Conservation (phyloP, 257 asterid species). For the Asclepias syriaca region DNA sequence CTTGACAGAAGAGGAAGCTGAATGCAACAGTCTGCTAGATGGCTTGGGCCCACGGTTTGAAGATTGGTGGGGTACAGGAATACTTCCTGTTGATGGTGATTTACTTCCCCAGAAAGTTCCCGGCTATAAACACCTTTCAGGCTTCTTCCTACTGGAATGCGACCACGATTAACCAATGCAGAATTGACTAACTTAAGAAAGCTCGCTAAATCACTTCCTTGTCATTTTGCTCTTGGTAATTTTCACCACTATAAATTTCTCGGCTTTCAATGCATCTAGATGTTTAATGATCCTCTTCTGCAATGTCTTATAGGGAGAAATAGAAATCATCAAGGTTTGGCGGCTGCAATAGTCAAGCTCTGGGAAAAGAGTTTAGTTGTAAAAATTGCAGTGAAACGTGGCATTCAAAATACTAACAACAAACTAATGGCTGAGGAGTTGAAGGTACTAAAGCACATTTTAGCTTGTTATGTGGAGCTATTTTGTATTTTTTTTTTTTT, state of each 20-base stretch:
- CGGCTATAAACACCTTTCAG: conserved; percentile 91
- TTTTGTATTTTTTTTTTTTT: background rate
- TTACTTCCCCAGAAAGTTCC: conserved; percentile 79
- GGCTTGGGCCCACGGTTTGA: conserved; percentile 95
- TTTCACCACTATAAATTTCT: conserved; percentile 10
- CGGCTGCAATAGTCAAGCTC: conserved; percentile 76
- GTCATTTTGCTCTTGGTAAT: conserved; percentile 96
- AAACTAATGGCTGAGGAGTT: conserved; percentile 93
- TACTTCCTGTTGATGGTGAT: conserved; percentile 97
- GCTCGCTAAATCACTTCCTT: conserved; percentile 82
- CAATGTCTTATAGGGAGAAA: conserved; percentile 66
- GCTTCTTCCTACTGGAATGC: conserved; percentile 94
- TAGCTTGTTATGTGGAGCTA: conserved; percentile 14
- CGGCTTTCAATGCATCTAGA: conserved; percentile 9
- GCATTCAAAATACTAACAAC: conserved; percentile 96
- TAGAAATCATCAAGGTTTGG: conserved; percentile 96
- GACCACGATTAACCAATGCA: conserved; percentile 82
- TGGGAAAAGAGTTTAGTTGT: conserved; percentile 95
- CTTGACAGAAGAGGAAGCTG: conserved; percentile 69
- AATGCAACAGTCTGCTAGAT: conserved; percentile 60
- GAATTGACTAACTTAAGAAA: conserved; percentile 91
- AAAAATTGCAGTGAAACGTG: conserved; percentile 98
- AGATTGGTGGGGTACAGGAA: conserved; percentile 99
- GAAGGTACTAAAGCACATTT: conserved; percentile 48
- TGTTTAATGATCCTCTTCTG: conserved; percentile 8